Base-by-base conservation (phyloP, 2,329 filamentous ascomycete genomes). In the Ophiostoma sp. region DNA sequence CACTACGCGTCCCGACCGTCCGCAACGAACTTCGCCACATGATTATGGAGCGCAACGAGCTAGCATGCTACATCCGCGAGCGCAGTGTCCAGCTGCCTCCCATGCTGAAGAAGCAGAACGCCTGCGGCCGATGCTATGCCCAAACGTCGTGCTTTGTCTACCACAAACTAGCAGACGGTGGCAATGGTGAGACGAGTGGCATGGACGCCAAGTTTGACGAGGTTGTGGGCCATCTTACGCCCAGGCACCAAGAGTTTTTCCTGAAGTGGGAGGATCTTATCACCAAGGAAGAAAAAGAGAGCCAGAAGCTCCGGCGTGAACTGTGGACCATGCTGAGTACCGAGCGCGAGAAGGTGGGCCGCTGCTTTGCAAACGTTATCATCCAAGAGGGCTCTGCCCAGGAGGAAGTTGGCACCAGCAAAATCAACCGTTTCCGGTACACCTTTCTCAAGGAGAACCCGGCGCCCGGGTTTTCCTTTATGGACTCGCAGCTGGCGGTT, bases 321-420 rank as follows among this genome's bases (percentile, higher is more conserved):
- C 81, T 99, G 2, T 99, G 95, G 95, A 97, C 93, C 0, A 96
- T 99, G 91, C 80, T 93, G 36, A 97, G 95, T 76, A 83, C 81
- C 0, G 92, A 98, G 76, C 89, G 95, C 64, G 93, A 99, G 77
- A 91, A 90, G 74, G 83, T 94, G 9, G 93, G 93, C 1, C 87
- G 94, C 67, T 98, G 95, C 77, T 98, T 98, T 76, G 87, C 91
- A 9, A 89, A 94, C 73, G 88, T 99, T 18, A 83, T 95, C 47
- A 89, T 99, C 71, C 88, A 94, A 72, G 87, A 91, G 0, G 90
- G 88, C 3, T 92, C 91, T 6, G 86, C 85, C 36, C 84, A 83
- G 41, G 89, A 94, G 73, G 89, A 93, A 70, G 79, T 82, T 12
- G 83, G 87, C 55, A 88, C 84, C 64, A 84, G 88, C 18, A 96